Base-by-base conservation (phyloP, 1,284 basidiomycete species). In the Prillingera fragicola region DNA sequence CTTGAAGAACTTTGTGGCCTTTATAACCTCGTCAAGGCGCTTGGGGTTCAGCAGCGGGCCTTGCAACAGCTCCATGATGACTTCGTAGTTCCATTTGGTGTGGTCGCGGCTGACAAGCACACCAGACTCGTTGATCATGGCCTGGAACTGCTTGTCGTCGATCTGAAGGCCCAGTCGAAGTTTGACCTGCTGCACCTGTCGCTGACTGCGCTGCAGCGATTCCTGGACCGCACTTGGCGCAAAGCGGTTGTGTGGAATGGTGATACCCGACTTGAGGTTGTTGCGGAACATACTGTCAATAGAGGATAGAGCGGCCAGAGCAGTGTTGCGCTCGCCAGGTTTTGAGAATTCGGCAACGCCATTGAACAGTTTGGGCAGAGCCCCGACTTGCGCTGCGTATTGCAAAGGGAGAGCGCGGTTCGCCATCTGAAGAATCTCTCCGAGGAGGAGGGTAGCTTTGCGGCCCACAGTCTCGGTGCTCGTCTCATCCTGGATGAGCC, bases 1-100 rank as follows among this genome's bases (percentile, higher is more conserved):
- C 27, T 84, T 79, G 48, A 95, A 82, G 55, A 95, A 91, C 60
- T 89, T 84, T 14, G 87, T 84, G 10, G 84, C 87, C 62, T 84
- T 86, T 64, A 94, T 87, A 2, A 88, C 89, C 70, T 99, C 95
- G 60, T 99, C 95, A 62, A 98, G 78, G n/a, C 95, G 77, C 60
- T 87, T 88, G 1, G 89, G 82, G 60, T 92, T 94, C 36, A 91
- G 75, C 38, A 98, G 72, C 1, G 92, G 89, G 0, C 95, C 94
- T 57, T 97, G 90, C 17, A 97, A 79, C 13, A 98, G 76, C 37
- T 95, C 91, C 59, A 85, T 81, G 43, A 98, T 74, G 17, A 81
- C 79, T 4, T 95, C 90, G 60, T 85, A 86, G 59, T 87, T 89
- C 95, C 95, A 99, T 59, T 87, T 91, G 4, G 79, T 81, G 57